Base-by-base conservation (phyloP, 371 early-diverging fungal species). In the Entomophthora muscae region DNA sequence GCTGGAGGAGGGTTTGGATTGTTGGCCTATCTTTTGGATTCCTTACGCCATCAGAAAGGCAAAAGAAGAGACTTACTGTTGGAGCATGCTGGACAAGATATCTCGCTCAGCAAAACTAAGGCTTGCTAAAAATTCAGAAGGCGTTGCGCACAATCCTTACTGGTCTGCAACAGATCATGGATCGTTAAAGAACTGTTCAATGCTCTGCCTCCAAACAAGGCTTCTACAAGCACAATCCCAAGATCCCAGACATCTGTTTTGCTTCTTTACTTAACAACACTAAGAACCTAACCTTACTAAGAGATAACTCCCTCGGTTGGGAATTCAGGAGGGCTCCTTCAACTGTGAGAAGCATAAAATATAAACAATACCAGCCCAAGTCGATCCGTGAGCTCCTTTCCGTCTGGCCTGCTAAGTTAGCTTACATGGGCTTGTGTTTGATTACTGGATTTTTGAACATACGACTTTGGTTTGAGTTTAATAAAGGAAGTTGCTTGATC, bases 161-260 rank as follows among this genome's bases (percentile, higher is more conserved):
- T 64, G 2, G 75, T 73, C 1, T 77, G 72, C 30, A 85, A 65
- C 55, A 84, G 79, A 7, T 76, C 74, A 1, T 76, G 75, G 61
- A 82, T 76, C 10, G 78, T 71, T 2, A 75, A 74, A 68, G 78
- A 83, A 21, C 74, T 72, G 13, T 71, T 74, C 13, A 83, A 75
- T 0, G 75, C 74, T 24, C 82, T 82, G 10, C 70, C 66, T 7
- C 89, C 89, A 75, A 84, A 79, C 1, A 82, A 63, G 88, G 88
- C 88, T 62, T 86, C 84, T 31, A 88, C 68, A 23, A 84, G 78
- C 0, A 84, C 78, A 5, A 84, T 72, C 24, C 88, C 88, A 0
- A 83, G 70, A 58, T 81, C 84, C 85, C 86, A 89, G 23, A 89
- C 77, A 69, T 89, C 89, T 65, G 81, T 83, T 65, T 88, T 86